A percentile compares a stretch with the other conserved stretches of the same genome.
These are phyloP conservation scores for Aspergillus calidoustus DNA, from an alignment of 2,329 filamentous ascomycete species.

Conservation along the genomic window DNA sequence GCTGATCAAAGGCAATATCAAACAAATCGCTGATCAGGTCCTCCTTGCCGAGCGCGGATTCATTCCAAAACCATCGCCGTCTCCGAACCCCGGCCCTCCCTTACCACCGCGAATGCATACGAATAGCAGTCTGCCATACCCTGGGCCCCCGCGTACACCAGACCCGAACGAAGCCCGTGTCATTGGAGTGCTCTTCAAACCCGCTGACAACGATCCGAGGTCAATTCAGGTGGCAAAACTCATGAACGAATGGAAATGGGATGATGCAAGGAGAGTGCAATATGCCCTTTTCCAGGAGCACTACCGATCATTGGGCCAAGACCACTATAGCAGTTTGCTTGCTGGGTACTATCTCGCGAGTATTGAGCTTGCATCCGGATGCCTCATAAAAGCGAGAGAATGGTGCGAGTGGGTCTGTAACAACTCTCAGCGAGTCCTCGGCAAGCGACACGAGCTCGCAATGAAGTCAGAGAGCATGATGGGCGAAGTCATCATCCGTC, in stretches of 20 bases:
- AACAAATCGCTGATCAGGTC: slow-evolving; percentile 37
- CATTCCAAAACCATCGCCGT: slow-evolving; percentile 28
- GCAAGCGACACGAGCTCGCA: slow-evolving; percentile 30
- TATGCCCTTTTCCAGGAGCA: slow-evolving; percentile 39
- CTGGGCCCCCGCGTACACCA: slow-evolving; percentile 20
- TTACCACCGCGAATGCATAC: slow-evolving; percentile 34
- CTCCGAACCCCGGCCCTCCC: slow-evolving; percentile 27
- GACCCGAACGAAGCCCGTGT: slow-evolving; percentile 20
- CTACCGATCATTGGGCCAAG: slow-evolving; percentile 32
- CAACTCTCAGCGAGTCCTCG: slow-evolving; percentile 33
- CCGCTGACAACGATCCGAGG: slow-evolving; percentile 34
- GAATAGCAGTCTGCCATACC: slow-evolving; percentile 35
- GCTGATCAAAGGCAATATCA: slow-evolving; percentile 39
- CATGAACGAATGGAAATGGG: slow-evolving; percentile 35
- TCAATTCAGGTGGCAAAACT: slow-evolving; percentile 32
- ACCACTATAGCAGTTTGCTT: slow-evolving; percentile 34
- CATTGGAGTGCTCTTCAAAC: slow-evolving; percentile 26
- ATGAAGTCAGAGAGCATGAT: slow-evolving; percentile 37
- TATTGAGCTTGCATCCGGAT: slow-evolving; percentile 32
- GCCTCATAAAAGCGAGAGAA: slow-evolving; percentile 32
- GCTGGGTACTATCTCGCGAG: slow-evolving; percentile 34
- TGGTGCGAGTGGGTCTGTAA: slow-evolving; percentile 38
- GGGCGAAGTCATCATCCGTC: slow-evolving; percentile 32
- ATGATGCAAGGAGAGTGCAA: slow-evolving; percentile 34
- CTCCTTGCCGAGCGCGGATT: slow-evolving; percentile 36